A percentile compares a stretch with the other conserved stretches of the same genome.
Evolutionary conservation across 2,329 filamentous ascomycete genomes (phyloP).

Genomic region (Aspergillus pseudotamarii): DNA sequence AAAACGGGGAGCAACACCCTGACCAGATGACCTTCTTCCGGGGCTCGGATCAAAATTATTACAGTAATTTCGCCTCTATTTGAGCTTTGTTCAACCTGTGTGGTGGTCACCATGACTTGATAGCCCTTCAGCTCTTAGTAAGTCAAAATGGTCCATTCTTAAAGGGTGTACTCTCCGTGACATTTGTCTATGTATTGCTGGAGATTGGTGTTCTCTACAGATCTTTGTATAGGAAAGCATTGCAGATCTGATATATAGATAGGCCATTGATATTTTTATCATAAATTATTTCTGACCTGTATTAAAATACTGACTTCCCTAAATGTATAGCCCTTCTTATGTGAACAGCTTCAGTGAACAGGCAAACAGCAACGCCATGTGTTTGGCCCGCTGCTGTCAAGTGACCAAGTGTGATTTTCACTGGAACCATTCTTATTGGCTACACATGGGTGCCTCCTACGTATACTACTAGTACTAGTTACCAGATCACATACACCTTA

Average conservation of each 20-base stretch:
- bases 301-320: not conserved
- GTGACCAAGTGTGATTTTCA: conserved; percentile 44
- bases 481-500: conserved; percentile 4
- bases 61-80: not conserved
- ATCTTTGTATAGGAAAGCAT: not conserved
- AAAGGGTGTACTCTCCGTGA: not conserved
- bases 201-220: not conserved
- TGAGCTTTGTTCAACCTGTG: not conserved
- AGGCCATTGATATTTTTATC: not conserved
- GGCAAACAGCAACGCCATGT: conserved; percentile 17
- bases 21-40: conserved; percentile 22
- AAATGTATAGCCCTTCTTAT: not conserved
- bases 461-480: conserved; percentile 17
- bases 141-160: not conserved
- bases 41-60: conserved; percentile 6
- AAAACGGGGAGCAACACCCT: conserved; percentile 5
- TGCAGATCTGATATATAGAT: not conserved
- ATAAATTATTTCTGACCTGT: not conserved
- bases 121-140: not conserved
- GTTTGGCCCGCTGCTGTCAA: conserved; percentile 32
- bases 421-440: conserved; percentile 34
- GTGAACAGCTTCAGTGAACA: conserved; percentile 15
- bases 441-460: conserved; percentile 9
- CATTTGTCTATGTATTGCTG: not conserved
- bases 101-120: not conserved